Conservation (phyloP, 257 asterid genomes). For the Primulina eburnea region DNA sequence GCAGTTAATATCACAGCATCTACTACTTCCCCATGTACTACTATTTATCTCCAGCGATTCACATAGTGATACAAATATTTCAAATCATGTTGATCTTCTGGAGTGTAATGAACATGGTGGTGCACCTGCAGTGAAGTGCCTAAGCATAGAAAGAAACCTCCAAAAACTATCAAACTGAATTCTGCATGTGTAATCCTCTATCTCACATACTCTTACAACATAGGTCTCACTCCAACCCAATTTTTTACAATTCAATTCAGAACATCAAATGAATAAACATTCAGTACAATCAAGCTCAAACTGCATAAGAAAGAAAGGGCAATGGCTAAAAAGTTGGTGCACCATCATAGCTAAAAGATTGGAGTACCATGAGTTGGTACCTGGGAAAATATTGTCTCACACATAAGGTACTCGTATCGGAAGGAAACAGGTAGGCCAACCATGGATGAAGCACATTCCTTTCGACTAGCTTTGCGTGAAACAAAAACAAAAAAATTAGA, state of each 20-base stretch:
- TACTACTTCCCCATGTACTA: slow-evolving; percentile 2
- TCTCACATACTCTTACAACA: slow-evolving; percentile 11
- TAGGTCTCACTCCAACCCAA: slow-evolving; percentile 3
- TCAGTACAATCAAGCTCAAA: slow-evolving; percentile 2
- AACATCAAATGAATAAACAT: slow-evolving; percentile 9
- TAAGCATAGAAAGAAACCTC: slow-evolving; percentile 9
- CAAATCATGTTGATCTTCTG: no score
- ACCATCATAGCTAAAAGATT: background rate
- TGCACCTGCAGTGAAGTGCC: slow-evolving; percentile 5
- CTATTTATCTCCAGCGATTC: background rate
- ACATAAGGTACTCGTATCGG: slow-evolving; percentile 97
- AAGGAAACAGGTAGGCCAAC: slow-evolving; percentile 97
- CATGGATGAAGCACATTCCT: slow-evolving; percentile 97
- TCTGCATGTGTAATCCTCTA: slow-evolving; percentile 10
- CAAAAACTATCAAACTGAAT: slow-evolving; percentile 6
- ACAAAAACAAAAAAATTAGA: slow-evolving; percentile 44
- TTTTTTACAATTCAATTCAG: slow-evolving; percentile 8
- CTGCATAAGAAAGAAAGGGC: background rate
- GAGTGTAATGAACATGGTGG: no score
- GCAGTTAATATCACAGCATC: slow-evolving; percentile 5
- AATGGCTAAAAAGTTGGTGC: background rate
- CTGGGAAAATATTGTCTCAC: slow-evolving; percentile 99
- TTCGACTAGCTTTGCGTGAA: slow-evolving; percentile 98
- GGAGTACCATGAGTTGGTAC: slow-evolving; percentile 33
- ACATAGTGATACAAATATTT: no score